A percentile compares a stretch with the other conserved stretches of the same genome.
These are phyloP conservation scores for Kodamaea laetipori DNA, from an alignment of 805 yeast species.

Conservation along the genomic window DNA sequence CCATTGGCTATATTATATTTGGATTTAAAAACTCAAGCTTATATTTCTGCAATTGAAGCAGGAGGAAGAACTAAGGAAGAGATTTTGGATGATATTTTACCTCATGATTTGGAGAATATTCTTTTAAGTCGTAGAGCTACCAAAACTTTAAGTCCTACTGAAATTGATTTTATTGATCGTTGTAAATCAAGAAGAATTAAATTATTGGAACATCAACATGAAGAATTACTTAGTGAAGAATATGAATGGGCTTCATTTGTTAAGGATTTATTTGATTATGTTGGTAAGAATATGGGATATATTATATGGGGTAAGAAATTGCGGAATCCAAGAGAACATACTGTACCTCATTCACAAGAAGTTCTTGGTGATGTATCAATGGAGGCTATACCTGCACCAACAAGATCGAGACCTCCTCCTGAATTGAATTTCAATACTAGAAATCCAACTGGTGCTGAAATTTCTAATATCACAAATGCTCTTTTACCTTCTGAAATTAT, in stretches of 20 bases:
- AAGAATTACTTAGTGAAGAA: constrained; percentile 59
- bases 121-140: constrained; percentile 40
- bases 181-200: constrained; percentile 71
- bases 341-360: constrained; percentile 26
- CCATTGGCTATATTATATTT: constrained; percentile 77
- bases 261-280: constrained; percentile 75
- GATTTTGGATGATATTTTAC: constrained; percentile 74
- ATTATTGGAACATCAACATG: constrained; percentile 49
- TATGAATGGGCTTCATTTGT: constrained; percentile 88
- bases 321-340: constrained; percentile 17
- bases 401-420: constrained; percentile 9
- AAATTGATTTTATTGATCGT: constrained; percentile 72
- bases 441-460: constrained; percentile 19
- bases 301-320: constrained; percentile 68
- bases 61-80: constrained; percentile 62
- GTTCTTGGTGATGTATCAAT: constrained; percentile 12
- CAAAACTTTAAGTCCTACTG: constrained; percentile 65
- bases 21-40: constrained; percentile 94
- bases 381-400: not conserved
- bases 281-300: constrained; percentile 70
- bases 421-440: constrained; percentile 6
- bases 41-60: constrained; percentile 79
- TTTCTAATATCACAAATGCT: constrained; percentile 32
- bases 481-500: constrained; percentile 46
- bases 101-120: constrained; percentile 58